Conservation (phyloP, 2,329 filamentous ascomycete genomes). For the Fusarium sp. region DNA sequence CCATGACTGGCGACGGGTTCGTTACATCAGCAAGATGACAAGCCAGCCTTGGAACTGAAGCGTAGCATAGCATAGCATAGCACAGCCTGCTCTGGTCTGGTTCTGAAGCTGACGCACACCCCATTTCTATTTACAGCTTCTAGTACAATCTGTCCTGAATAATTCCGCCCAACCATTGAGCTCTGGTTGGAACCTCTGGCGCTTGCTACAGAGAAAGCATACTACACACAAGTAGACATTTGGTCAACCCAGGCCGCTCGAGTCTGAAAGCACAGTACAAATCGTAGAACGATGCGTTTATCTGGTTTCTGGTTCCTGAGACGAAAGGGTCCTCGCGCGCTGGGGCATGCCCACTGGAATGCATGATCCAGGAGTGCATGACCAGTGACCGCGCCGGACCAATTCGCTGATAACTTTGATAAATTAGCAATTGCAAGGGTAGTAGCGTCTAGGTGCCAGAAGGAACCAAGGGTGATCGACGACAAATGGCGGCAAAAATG, state of each 20-base stretch:
- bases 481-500: slow-evolving; percentile 36
- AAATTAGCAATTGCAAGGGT: slow-evolving; percentile 23
- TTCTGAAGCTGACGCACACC: slow-evolving; percentile 23
- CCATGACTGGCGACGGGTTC: slow-evolving; percentile 22
- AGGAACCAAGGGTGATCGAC: slow-evolving; percentile 29
- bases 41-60: slow-evolving; percentile 9
- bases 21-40: slow-evolving; percentile 6
- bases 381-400: slow-evolving; percentile 13
- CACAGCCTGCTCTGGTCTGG: slow-evolving; percentile 24
- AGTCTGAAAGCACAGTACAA: not conserved
- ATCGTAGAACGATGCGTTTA: slow-evolving; percentile 4
- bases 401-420: slow-evolving; percentile 38
- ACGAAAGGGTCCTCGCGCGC: slow-evolving; percentile 20
- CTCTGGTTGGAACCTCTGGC: slow-evolving; percentile 26
- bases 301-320: slow-evolving; percentile 29
- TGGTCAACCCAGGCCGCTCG: slow-evolving; percentile 10
- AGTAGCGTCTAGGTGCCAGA: slow-evolving; percentile 17
- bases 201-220: slow-evolving; percentile 16
- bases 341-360: slow-evolving; percentile 35
- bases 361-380: slow-evolving; percentile 47
- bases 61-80: not conserved
- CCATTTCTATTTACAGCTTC: slow-evolving; percentile 36
- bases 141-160: slow-evolving; percentile 5
- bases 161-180: slow-evolving; percentile 13
- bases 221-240: slow-evolving; percentile 30